These are phyloP conservation scores for Cercospora janseana DNA, from an alignment of 2,329 filamentous ascomycete genomes.

Conservation along the genomic window DNA sequence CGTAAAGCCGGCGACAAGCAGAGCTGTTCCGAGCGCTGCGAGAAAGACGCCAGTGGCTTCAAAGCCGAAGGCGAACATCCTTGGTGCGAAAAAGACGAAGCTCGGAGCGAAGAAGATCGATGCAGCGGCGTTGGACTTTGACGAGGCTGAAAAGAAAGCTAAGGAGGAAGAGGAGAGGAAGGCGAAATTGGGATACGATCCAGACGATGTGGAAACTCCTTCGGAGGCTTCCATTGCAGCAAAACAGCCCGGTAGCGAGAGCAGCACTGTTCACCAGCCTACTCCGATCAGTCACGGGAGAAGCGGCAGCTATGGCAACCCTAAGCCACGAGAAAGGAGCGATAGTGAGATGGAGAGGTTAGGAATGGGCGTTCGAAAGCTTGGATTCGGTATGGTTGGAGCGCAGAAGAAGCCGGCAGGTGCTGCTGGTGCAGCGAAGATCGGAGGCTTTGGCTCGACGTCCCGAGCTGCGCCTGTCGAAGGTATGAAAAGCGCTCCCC, in stretches of 20 bases:
- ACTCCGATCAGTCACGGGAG: slow-evolving; percentile 67
- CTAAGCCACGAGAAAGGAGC: slow-evolving; percentile 51
- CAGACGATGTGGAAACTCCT: slow-evolving; percentile 68
- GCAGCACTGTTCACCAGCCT: slow-evolving; percentile 66
- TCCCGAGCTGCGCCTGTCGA: slow-evolving; percentile 66
- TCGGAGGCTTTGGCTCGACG: slow-evolving; percentile 72
- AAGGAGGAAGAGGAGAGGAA: slow-evolving; percentile 97
- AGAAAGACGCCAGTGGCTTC: slow-evolving; percentile 68
- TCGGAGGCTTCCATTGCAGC: slow-evolving; percentile 42
- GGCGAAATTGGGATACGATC: slow-evolving; percentile 91
- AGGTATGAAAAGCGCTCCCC: slow-evolving; percentile 50
- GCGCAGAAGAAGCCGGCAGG: slow-evolving; percentile 41
- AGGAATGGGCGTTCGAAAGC: slow-evolving; percentile 80
- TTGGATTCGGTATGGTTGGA: slow-evolving; percentile 86
- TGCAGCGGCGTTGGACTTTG: slow-evolving; percentile 79
- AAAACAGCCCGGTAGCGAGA: slow-evolving; percentile 44
- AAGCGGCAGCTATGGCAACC: slow-evolving; percentile 57
- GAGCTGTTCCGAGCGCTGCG: slow-evolving; percentile 74
- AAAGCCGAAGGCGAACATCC: slow-evolving; percentile 61
- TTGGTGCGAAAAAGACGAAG: slow-evolving; percentile 69
- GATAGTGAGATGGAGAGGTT: slow-evolving; percentile 81
- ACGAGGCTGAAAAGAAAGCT: slow-evolving; percentile 93
- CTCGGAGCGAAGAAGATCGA: slow-evolving; percentile 70
- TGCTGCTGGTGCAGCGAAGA: slow-evolving; percentile 55
- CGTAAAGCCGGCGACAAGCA: slow-evolving; percentile 61